Percentiles rank a stretch among this genome's conserved stretches.
Evolutionary conservation across 768 basidiomycete species (phyloP).

Genomic region (Collybia sordida): DNA sequence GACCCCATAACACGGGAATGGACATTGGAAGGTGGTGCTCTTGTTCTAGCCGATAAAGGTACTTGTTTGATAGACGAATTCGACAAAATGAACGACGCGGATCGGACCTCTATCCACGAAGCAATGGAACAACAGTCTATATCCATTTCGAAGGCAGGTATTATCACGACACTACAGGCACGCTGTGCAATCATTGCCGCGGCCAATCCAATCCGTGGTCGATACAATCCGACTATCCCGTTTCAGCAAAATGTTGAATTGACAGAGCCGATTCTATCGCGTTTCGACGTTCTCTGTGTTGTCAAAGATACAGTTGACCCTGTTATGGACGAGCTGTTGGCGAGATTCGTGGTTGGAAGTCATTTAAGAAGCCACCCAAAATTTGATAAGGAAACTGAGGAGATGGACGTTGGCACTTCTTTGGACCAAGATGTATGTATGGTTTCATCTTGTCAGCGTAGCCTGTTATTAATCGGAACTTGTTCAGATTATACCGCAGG

Average conservation of each 20-base stretch:
- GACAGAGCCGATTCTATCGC: conserved; percentile 96
- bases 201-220: conserved; percentile 94
- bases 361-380: conserved; percentile 93
- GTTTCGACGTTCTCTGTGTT: conserved; percentile 97
- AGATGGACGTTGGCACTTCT: conserved; percentile 89
- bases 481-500: conserved; percentile 90
- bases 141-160: conserved; percentile 98
- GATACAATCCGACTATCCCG: conserved; percentile 97
- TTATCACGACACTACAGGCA: conserved; percentile 96
- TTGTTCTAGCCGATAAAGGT: conserved; percentile 98
- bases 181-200: conserved; percentile 98
- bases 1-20: conserved; percentile 97
- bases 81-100: conserved; percentile 99
- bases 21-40: conserved; percentile 97
- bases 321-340: conserved; percentile 93
- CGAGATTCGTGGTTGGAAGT: conserved; percentile 96
- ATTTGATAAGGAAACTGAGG: conserved; percentile 84
- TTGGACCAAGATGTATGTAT: conserved; percentile 85
- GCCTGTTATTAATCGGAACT: background rate
- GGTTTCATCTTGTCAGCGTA: background rate
- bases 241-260: conserved; percentile 99
- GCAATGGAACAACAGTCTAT: conserved; percentile 99
- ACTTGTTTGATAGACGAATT: conserved; percentile 98
- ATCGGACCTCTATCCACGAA: conserved; percentile 98
- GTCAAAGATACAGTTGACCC: conserved; percentile 98